Base-by-base conservation (phyloP, 306 rosid genomes). In the Sindora glabra region DNA sequence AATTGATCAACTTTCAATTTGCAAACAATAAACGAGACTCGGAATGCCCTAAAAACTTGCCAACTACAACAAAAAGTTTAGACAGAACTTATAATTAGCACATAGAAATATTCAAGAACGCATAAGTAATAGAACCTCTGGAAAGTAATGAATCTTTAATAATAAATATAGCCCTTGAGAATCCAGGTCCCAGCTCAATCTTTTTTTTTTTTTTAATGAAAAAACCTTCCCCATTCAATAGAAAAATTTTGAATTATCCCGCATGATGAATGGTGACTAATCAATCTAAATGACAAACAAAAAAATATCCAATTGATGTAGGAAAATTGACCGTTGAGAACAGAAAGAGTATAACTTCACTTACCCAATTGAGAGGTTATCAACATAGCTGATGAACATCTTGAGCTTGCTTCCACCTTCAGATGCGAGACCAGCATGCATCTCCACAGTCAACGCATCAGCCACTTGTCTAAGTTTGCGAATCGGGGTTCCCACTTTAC, bases 391-490 rank as follows among this genome's bases (percentile, higher is more conserved):
- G 65, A 94, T 94, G 68, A 94, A 65, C 99, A 94, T 94, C 95
- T 94, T 89, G 65, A 94, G 89, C 76, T 84, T 89, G 82, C 91
- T 86, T 14, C 87, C 95, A 32, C 97, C 99, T 44, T 94, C 97
- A 21, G 94, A 86, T 15, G 95, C 99, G 30, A 94, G 97, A 26
- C 99, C 99, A 0, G 90, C 95, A 66, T 86, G 87, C 99, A 94
- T 94, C 86, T 94, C 99, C 22, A 80, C 97, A 10, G 82, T 69
- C 95, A 94, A 82, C 48, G 95, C 99, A 21, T 89, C 97, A 9
- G 90, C 89, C 36, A 89, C 83, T 37, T 82, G 89, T 27, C 58
- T 74, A 15, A 94, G 84, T 77, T 84, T 94, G 55, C 59, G 80
- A 57, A 72, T 71, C 27, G 96, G 89, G 54, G 94, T 82, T 40